Conservation (phyloP, 202 grass and related monocot genomes). For the Eragrostis tef region DNA sequence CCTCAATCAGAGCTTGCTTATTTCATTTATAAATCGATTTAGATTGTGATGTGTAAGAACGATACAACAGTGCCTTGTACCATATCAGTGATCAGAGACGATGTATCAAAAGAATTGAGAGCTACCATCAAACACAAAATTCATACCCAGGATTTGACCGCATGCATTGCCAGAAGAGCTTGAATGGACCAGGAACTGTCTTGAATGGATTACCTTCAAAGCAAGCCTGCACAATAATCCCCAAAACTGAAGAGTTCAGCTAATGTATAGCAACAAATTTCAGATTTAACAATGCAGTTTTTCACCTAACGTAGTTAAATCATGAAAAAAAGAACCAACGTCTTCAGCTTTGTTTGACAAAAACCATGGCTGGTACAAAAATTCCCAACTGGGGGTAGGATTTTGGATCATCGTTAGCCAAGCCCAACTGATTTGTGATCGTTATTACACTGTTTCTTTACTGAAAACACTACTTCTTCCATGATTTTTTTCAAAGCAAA, state of each 20-base stretch:
- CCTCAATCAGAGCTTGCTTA: neutral
- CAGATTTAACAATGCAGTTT: neutral
- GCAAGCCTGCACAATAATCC: slow-evolving; percentile 61
- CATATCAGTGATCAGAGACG: neutral
- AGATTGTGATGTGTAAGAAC: neutral
- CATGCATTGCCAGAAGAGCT: slow-evolving; percentile 90
- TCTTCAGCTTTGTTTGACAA: neutral
- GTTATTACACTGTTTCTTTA: neutral
- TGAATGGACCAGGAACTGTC: slow-evolving; percentile 89
- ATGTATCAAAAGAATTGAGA: neutral
- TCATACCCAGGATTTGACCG: slow-evolving; percentile 80
- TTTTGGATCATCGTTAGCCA: neutral
- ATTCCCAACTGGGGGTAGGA: neutral
- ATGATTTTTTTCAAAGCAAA: neutral
- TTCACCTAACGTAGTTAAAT: neutral
- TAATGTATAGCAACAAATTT: slow-evolving; percentile 7
- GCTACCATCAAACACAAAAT: neutral
- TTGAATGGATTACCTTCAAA: slow-evolving; percentile 99
- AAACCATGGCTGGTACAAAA: neutral
- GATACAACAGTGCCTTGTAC: neutral
- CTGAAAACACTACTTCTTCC: no score
- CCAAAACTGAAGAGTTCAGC: slow-evolving; percentile 1
- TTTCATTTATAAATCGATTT: neutral
- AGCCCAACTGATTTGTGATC: neutral
- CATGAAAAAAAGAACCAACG: neutral